Percentiles rank a stretch among this genome's conserved stretches.
phyloP scores from a whole-genome alignment of 768 basidiomycete species.

The Leucosporidium yakuticum region DNA sequence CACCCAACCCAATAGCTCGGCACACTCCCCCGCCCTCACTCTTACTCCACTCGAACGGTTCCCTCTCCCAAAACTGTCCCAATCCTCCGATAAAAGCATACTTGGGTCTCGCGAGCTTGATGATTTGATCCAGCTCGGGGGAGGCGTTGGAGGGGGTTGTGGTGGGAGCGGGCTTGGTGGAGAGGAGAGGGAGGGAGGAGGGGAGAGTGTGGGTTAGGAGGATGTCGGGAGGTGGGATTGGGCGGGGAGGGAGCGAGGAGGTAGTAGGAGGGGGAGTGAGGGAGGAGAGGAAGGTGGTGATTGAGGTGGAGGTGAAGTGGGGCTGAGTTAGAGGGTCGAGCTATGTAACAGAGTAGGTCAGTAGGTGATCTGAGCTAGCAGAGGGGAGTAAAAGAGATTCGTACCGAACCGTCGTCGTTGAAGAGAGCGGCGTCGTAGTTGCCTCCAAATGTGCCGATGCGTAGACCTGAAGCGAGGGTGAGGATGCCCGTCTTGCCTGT shows the following conservation, averaged over 20 bases:
- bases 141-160: slow-evolving; percentile 48
- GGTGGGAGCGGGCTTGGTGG: slow-evolving; percentile 52
- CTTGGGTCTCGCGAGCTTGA: slow-evolving; percentile 57
- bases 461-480: slow-evolving; percentile 35
- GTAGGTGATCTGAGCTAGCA: slow-evolving; percentile 63
- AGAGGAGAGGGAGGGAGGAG: slow-evolving; percentile 56
- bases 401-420: slow-evolving; percentile 6
- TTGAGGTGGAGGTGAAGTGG: slow-evolving; percentile 15
- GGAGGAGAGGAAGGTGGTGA: slow-evolving; percentile 34
- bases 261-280: slow-evolving; percentile 57
- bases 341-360: slow-evolving; percentile 50
- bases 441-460: slow-evolving; percentile 33
- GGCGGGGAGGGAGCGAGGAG: slow-evolving; percentile 57
- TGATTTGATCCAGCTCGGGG: slow-evolving; percentile 59
- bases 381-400: slow-evolving; percentile 53
- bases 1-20: slow-evolving; percentile 82
- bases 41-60: slow-evolving; percentile 75
- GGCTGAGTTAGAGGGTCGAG: slow-evolving; percentile 41
- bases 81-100: slow-evolving; percentile 77
- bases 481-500: slow-evolving; percentile 13
- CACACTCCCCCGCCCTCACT: slow-evolving; percentile 50
- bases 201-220: slow-evolving; percentile 78
- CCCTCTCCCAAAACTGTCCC: slow-evolving; percentile 87
- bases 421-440: slow-evolving; percentile 1
- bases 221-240: slow-evolving; percentile 68